Conservation (phyloP, 805 yeast genomes). For the Blastobotrys terrestris region DNA sequence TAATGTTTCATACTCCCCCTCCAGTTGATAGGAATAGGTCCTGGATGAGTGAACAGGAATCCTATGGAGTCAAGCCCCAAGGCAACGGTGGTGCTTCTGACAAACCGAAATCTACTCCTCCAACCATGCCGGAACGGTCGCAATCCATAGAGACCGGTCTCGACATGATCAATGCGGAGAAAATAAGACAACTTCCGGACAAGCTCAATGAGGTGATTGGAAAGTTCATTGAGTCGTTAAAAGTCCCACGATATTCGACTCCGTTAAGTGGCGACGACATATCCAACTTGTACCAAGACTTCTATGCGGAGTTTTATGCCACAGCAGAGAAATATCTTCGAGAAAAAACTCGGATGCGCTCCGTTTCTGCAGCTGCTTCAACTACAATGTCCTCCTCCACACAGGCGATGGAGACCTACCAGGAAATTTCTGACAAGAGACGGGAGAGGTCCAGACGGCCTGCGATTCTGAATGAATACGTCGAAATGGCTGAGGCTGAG, state of each 20-base stretch:
- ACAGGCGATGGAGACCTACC: slow-evolving; percentile 30
- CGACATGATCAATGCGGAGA: slow-evolving; percentile 4
- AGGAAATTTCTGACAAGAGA: slow-evolving; percentile 30
- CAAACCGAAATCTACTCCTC: slow-evolving; percentile 8
- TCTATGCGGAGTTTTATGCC: slow-evolving; percentile 29
- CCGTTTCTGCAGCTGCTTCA: slow-evolving; percentile 10
- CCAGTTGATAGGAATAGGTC: slow-evolving; percentile 13
- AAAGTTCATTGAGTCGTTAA: slow-evolving; percentile 26
- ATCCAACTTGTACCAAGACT: slow-evolving; percentile 36
- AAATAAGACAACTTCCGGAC: slow-evolving; percentile 14
- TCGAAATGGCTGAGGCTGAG: slow-evolving; percentile 32
- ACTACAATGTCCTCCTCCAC: slow-evolving; percentile 13
- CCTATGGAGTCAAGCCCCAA: slow-evolving; percentile 12
- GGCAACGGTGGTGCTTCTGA: slow-evolving; percentile 13
- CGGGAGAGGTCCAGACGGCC: slow-evolving; percentile 24
- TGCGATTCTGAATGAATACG: slow-evolving; percentile 19
- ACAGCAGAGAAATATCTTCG: slow-evolving; percentile 21
- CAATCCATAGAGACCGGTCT: background rate
- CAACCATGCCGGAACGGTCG: background rate
- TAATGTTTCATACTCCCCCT: slow-evolving; percentile 19
- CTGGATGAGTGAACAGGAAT: slow-evolving; percentile 17
- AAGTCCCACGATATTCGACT: slow-evolving; percentile 33
- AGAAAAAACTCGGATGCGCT: background rate
- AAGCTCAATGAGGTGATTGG: slow-evolving; percentile 16
- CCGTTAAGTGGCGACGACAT: slow-evolving; percentile 35